Percentiles rank a stretch among this genome's conserved stretches.
Evolutionary conservation across 1,284 basidiomycete genomes (phyloP).

Genomic region (Flammula alnicola): DNA sequence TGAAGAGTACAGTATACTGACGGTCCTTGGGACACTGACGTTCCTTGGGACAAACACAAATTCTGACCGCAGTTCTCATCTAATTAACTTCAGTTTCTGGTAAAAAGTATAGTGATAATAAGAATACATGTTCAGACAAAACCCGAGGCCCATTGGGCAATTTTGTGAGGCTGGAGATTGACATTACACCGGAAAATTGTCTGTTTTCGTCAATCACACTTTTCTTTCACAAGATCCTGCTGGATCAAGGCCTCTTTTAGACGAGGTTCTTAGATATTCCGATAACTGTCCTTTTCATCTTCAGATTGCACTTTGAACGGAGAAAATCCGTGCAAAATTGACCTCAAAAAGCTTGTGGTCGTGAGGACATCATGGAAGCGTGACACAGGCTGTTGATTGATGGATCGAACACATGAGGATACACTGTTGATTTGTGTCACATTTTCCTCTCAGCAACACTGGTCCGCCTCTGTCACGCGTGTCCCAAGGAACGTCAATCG

Average conservation of each 20-base stretch:
- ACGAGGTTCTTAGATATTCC: neutral
- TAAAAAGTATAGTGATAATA: neutral
- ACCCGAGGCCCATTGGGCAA: neutral
- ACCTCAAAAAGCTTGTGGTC: slow-evolving; percentile 1
- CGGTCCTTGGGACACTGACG: slow-evolving; percentile 10
- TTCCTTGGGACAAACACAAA: slow-evolving; percentile 14
- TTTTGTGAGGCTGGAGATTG: neutral
- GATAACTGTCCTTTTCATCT: neutral
- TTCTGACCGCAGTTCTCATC: slow-evolving; percentile 1
- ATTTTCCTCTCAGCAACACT: neutral
- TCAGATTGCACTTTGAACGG: neutral
- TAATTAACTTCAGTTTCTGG: neutral
- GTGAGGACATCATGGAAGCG: neutral
- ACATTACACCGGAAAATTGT: slow-evolving; percentile 1
- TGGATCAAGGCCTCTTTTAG: neutral
- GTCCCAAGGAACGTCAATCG: slow-evolving; percentile 16
- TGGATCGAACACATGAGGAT: neutral
- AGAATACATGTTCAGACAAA: neutral
- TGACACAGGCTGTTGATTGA: slow-evolving; percentile 11
- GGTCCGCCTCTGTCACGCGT: neutral
- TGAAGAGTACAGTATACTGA: slow-evolving; percentile 19
- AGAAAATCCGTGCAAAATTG: neutral
- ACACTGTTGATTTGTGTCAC: neutral
- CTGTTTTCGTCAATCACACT: slow-evolving; percentile 1
- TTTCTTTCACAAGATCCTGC: neutral